Evolutionary conservation across 2,329 filamentous ascomycete genomes (phyloP).

Genomic region (Aspergillus sp.): DNA sequence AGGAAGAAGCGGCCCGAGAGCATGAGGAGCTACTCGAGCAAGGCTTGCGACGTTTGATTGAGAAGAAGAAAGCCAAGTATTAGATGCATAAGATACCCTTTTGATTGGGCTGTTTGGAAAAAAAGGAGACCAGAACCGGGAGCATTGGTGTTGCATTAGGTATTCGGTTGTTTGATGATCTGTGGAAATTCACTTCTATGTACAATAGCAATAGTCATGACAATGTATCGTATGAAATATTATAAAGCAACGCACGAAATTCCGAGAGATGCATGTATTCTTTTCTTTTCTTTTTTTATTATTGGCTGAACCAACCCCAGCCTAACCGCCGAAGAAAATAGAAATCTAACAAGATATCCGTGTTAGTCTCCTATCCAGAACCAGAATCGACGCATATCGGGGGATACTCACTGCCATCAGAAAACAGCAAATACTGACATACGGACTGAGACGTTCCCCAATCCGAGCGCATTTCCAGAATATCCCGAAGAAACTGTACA

Average conservation of each 20-base stretch:
- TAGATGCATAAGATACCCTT: conserved; percentile 21
- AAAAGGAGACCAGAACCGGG: conserved; percentile 1
- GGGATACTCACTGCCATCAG: conserved; percentile 72
- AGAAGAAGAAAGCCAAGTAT: conserved; percentile 14
- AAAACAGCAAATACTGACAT: conserved; percentile 88
- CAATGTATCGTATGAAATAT: conserved; percentile 3
- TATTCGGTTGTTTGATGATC: neutral
- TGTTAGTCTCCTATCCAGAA: neutral
- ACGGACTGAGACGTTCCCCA: conserved; percentile 87
- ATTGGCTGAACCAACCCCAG: neutral
- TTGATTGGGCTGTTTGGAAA: neutral
- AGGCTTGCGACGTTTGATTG: conserved; percentile 24
- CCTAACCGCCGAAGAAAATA: conserved; percentile 33
- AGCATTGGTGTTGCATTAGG: conserved; percentile 8
- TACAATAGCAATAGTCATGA: conserved; percentile 23
- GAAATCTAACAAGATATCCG: conserved; percentile 19
- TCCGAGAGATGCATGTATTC: too few relatives aligned
- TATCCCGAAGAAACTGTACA: conserved; percentile 63
- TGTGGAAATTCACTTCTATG: conserved; percentile 13
- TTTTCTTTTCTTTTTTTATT: neutral
- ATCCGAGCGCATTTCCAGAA: conserved; percentile 96
- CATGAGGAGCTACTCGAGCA: conserved; percentile 22
- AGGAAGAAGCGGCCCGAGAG: conserved; percentile 8
- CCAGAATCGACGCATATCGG: neutral
- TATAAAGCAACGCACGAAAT: neutral